Percentiles rank a stretch among this genome's conserved stretches.
These are phyloP conservation scores for Coemansia sp. DNA, from an alignment of 192 early-diverging fungal genomes.

Conservation along the genomic window DNA sequence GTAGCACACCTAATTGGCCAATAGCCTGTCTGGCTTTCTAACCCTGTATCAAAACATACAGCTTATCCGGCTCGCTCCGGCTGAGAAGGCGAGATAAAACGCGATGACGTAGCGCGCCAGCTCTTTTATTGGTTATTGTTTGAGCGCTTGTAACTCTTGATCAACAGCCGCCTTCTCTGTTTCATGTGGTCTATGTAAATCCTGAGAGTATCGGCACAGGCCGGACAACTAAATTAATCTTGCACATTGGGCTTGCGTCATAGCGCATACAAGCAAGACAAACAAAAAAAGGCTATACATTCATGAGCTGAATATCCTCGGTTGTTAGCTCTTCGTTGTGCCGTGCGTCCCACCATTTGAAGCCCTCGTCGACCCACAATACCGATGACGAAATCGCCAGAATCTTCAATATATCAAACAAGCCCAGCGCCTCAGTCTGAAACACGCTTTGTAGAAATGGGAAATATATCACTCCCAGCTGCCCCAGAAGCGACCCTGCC, in stretches of 20 bases:
- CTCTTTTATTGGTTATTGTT: too few relatives aligned
- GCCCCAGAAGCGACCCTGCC: conserved; percentile 74
- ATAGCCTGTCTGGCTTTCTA: too few relatives aligned
- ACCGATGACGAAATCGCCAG: conserved; percentile 69
- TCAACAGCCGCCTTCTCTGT: neutral
- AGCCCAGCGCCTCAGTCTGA: conserved; percentile 82
- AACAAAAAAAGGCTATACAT: conserved; percentile 23
- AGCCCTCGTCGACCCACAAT: conserved; percentile 81
- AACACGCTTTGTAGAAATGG: conserved; percentile 91
- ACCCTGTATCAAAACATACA: too few relatives aligned
- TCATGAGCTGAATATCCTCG: conserved; percentile 48
- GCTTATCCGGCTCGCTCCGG: too few relatives aligned
- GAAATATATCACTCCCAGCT: conserved; percentile 83
- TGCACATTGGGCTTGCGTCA: too few relatives aligned
- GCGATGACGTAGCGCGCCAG: too few relatives aligned
- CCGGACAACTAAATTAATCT: too few relatives aligned
- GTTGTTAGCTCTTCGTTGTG: conserved; percentile 23
- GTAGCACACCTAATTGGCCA: too few relatives aligned
- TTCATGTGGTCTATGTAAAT: too few relatives aligned
- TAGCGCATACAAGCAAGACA: neutral
- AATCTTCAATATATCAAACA: conserved; percentile 72
- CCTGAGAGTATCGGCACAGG: too few relatives aligned
- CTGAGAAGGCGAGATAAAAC: too few relatives aligned
- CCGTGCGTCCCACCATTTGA: conserved; percentile 62
- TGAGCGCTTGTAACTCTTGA: conserved; percentile 6